Conservation (phyloP, 1,284 basidiomycete genomes). For the Rhodotorula sp. region DNA sequence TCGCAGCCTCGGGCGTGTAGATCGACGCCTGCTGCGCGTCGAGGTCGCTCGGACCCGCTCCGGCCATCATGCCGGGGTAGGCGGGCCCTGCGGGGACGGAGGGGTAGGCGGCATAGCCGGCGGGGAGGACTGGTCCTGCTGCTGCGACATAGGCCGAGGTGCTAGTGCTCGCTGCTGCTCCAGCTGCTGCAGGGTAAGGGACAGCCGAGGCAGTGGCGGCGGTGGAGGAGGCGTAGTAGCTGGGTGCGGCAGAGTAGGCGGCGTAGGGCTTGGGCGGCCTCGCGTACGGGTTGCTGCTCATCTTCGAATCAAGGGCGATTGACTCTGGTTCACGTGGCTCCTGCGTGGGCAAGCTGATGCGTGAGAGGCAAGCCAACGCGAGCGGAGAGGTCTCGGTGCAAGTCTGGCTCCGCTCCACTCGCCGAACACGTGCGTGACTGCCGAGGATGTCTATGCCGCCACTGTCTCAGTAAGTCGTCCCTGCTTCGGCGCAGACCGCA, state of each 20-base stretch:
- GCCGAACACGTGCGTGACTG: too few relatives aligned
- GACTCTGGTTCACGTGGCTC: not conserved
- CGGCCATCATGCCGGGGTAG: not conserved
- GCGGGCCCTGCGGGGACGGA: not conserved
- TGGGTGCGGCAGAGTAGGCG: not conserved
- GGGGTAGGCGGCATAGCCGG: slow-evolving; percentile 3
- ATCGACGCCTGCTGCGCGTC: slow-evolving; percentile 41
- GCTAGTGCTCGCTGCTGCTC: not conserved
- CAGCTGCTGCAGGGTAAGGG: slow-evolving; percentile 3
- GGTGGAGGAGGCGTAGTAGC: slow-evolving; percentile 5
- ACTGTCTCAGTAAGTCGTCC: slow-evolving; percentile 26
- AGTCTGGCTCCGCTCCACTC: too few relatives aligned
- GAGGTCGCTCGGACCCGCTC: slow-evolving; percentile 11
- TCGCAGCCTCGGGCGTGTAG: slow-evolving; percentile 43
- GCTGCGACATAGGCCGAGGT: slow-evolving; percentile 1
- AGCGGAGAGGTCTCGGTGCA: too few relatives aligned
- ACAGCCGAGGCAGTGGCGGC: slow-evolving; percentile 1
- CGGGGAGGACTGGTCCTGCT: slow-evolving; percentile 10
- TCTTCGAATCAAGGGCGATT: not conserved
- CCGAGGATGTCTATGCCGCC: slow-evolving; percentile 16
- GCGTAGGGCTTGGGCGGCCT: slow-evolving; percentile 23
- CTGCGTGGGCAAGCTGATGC: not conserved
- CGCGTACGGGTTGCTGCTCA: slow-evolving; percentile 32
- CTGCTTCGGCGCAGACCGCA: not conserved
- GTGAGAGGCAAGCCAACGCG: not conserved